Percentiles rank a stretch among this genome's conserved stretches.
phyloP scores from a whole-genome alignment of 306 rosid genomes.

The Dryas drummondii region DNA sequence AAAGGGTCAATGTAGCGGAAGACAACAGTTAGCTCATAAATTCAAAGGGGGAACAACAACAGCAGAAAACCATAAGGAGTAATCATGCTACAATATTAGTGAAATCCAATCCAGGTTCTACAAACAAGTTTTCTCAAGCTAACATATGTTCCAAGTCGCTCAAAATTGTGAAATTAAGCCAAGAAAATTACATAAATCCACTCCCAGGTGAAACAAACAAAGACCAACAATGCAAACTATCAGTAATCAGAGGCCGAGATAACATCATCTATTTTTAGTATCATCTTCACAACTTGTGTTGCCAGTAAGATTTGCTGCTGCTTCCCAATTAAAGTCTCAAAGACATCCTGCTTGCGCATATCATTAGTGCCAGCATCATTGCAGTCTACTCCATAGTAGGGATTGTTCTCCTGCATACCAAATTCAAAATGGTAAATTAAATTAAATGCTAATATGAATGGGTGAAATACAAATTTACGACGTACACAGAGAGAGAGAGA shows the following conservation, averaged over 20 bases:
- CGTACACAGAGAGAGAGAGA: background rate
- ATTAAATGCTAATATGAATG: background rate
- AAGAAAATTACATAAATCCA: constrained; percentile 22
- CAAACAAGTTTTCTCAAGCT: constrained; percentile 25
- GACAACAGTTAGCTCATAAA: too few species aligned
- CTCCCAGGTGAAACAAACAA: constrained; percentile 14
- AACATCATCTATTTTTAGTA: constrained; percentile 91
- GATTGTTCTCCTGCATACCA: constrained; percentile 67
- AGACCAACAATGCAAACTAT: constrained; percentile 18
- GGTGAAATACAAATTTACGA: background rate
- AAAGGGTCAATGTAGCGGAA: too few species aligned
- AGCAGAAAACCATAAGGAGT: constrained; percentile 14
- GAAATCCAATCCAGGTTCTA: constrained; percentile 43
- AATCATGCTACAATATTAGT: constrained; percentile 27
- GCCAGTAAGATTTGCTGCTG: constrained; percentile 91
- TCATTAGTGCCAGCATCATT: constrained; percentile 88
- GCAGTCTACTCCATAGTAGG: constrained; percentile 83
- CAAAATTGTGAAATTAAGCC: constrained; percentile 24
- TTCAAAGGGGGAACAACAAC: background rate
- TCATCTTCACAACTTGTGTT: constrained; percentile 98
- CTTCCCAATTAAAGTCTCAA: constrained; percentile 92
- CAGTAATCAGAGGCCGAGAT: constrained; percentile 71
- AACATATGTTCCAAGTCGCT: constrained; percentile 18
- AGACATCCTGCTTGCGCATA: constrained; percentile 88
- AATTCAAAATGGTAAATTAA: constrained; percentile 14